A percentile compares a stretch with the other conserved stretches of the same genome.
Evolutionary conservation across 169 alveolate species (phyloP).

Genomic region (Babesia ovis): DNA sequence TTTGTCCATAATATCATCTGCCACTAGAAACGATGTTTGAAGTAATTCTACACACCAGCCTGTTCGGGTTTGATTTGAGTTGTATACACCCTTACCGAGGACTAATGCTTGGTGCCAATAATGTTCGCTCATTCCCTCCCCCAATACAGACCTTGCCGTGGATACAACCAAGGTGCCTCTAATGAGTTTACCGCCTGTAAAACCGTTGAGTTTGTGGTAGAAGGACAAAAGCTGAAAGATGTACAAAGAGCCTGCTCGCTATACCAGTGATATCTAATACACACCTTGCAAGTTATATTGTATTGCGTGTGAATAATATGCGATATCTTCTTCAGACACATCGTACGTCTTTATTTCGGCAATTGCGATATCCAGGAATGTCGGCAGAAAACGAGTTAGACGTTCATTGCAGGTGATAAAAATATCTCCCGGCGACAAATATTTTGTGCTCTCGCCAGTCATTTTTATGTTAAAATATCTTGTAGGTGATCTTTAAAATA

Average conservation of each 20-base stretch:
- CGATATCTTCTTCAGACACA: conserved; percentile 34
- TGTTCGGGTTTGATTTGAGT: neutral
- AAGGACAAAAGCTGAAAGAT: neutral
- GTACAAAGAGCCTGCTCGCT: neutral
- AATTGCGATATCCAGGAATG: conserved; percentile 52
- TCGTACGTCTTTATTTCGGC: conserved; percentile 53
- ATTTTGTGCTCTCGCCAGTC: neutral
- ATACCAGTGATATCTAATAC: neutral
- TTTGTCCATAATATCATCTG: conserved; percentile 80
- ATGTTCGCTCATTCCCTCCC: conserved; percentile 48
- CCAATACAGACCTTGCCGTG: conserved; percentile 32
- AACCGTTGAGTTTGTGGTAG: neutral
- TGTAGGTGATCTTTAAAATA: neutral
- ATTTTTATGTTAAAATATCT: neutral
- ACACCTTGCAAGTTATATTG: conserved; percentile 66
- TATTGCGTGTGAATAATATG: conserved; percentile 61
- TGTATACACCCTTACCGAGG: conserved; percentile 33
- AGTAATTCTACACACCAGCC: conserved; percentile 81
- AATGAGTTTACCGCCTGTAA: conserved; percentile 60
- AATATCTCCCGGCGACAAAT: conserved; percentile 1
- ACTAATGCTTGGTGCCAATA: conserved; percentile 47
- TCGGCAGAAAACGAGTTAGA: conserved; percentile 55
- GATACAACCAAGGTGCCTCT: conserved; percentile 59
- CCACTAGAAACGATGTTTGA: conserved; percentile 79
- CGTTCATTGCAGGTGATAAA: conserved; percentile 45